Conservation (phyloP, 306 rosid genomes). For the Amphicarpaea edgeworthii region DNA sequence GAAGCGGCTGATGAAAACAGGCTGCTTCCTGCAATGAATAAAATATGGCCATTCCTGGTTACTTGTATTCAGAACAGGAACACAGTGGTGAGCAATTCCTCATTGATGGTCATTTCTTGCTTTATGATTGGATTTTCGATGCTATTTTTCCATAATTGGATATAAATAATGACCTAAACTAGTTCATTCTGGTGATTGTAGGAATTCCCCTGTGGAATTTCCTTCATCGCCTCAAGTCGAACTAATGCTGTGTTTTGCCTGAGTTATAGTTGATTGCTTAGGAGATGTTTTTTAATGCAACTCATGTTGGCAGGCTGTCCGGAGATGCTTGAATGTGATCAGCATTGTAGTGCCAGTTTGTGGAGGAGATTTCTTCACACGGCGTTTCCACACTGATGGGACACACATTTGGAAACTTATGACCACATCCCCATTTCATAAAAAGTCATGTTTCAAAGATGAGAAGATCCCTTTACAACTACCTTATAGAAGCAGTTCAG, state of each 20-base stretch:
- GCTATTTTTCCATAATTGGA: background rate
- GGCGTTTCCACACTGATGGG: conserved; percentile 83
- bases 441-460: conserved; percentile 56
- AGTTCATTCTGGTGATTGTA: background rate
- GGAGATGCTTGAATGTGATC: conserved; percentile 72
- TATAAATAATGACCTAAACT: conserved; percentile 17
- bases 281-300: conserved; percentile 14
- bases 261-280: conserved; percentile 21
- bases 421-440: conserved; percentile 69
- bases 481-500: conserved; percentile 72
- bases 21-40: conserved; percentile 96
- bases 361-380: conserved; percentile 91
- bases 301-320: conserved; percentile 62
- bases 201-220: conserved; percentile 2
- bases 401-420: conserved; percentile 84
- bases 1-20: conserved; percentile 85
- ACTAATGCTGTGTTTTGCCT: conserved; percentile 23
- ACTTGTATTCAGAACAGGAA: conserved; percentile 76
- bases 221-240: conserved; percentile 1
- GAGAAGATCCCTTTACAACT: conserved; percentile 72
- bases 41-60: conserved; percentile 89
- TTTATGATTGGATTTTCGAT: conserved; percentile 5
- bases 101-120: conserved; percentile 26
- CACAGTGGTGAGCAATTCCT: conserved; percentile 70
- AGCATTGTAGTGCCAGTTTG: conserved; percentile 68